A percentile compares a stretch with the other conserved stretches of the same genome.
phyloP scores from a whole-genome alignment of 306 rosid genomes.

The Sphenostylis stenocarpa region DNA sequence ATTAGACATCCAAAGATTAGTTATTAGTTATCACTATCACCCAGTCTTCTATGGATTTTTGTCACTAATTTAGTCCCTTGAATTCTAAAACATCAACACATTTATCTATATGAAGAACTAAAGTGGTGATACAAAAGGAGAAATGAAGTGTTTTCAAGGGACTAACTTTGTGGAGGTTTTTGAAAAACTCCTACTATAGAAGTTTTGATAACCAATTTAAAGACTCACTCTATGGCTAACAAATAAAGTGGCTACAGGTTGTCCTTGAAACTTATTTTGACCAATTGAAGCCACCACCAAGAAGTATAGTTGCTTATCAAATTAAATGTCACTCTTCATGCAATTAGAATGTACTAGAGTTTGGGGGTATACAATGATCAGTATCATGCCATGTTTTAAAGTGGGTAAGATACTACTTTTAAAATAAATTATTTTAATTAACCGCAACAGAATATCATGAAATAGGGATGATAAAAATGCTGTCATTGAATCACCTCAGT shows the following conservation, averaged over 20 bases:
- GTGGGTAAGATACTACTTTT: constrained; percentile 4
- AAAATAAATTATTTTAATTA: neutral
- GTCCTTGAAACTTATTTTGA: constrained; percentile 10
- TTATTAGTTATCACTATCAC: neutral
- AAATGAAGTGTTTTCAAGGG: neutral
- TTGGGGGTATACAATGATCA: neutral
- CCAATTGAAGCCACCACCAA: neutral
- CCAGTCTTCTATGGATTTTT: neutral
- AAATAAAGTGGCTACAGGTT: neutral
- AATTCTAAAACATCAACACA: neutral
- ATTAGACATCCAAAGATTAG: constrained; percentile 10
- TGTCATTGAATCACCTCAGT: constrained; percentile 75
- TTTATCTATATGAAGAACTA: neutral
- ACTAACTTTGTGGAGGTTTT: neutral
- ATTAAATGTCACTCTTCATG: constrained; percentile 15
- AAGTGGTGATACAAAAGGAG: neutral
- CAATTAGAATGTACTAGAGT: constrained; percentile 16
- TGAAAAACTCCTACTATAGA: neutral
- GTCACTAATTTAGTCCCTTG: constrained; percentile 2
- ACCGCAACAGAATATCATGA: neutral
- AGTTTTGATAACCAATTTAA: neutral
- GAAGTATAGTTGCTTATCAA: constrained; percentile 1
- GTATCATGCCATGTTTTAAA: constrained; percentile 21
- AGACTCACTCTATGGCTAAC: neutral
- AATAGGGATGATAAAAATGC: neutral